Conservation (phyloP, 1,284 basidiomycete genomes). For the Vanrija sp. region DNA sequence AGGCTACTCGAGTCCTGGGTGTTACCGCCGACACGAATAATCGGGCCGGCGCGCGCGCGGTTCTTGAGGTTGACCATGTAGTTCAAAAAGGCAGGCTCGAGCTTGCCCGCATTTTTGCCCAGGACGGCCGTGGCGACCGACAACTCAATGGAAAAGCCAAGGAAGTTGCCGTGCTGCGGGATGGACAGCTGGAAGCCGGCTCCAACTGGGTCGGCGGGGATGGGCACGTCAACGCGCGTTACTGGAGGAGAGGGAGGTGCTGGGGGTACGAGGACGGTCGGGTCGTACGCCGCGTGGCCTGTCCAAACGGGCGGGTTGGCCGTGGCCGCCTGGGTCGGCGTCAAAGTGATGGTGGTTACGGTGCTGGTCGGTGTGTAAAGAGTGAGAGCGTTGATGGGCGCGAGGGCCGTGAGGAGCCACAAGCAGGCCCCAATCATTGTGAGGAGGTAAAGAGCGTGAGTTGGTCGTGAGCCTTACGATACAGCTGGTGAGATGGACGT, state of each 20-base stretch:
- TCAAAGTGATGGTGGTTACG: slow-evolving; percentile 14
- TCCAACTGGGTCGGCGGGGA: slow-evolving; percentile 21
- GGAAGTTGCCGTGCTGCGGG: slow-evolving; percentile 59
- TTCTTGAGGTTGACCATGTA: slow-evolving; percentile 62
- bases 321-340: slow-evolving; percentile 12
- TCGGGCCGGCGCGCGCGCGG: slow-evolving; percentile 57
- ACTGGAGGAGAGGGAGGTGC: slow-evolving; percentile 30
- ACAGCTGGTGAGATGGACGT: no score
- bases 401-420: neutral
- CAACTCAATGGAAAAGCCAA: slow-evolving; percentile 69
- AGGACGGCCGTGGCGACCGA: slow-evolving; percentile 61
- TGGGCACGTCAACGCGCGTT: slow-evolving; percentile 20
- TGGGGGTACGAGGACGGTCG: slow-evolving; percentile 31
- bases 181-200: slow-evolving; percentile 46
- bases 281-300: slow-evolving; percentile 41
- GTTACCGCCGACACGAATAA: slow-evolving; percentile 72
- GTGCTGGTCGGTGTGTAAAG: slow-evolving; percentile 24
- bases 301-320: slow-evolving; percentile 18
- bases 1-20: slow-evolving; percentile 63
- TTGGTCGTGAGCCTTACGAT: no score
- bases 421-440: no score
- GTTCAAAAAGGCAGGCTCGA: slow-evolving; percentile 63
- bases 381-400: slow-evolving; percentile 19
- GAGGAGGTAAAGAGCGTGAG: no score
- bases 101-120: slow-evolving; percentile 50